A percentile compares a stretch with the other conserved stretches of the same genome.
These are phyloP conservation scores for Phaeomoniella chlamydospora DNA, from an alignment of 2,329 filamentous ascomycete genomes.

Conservation along the genomic window DNA sequence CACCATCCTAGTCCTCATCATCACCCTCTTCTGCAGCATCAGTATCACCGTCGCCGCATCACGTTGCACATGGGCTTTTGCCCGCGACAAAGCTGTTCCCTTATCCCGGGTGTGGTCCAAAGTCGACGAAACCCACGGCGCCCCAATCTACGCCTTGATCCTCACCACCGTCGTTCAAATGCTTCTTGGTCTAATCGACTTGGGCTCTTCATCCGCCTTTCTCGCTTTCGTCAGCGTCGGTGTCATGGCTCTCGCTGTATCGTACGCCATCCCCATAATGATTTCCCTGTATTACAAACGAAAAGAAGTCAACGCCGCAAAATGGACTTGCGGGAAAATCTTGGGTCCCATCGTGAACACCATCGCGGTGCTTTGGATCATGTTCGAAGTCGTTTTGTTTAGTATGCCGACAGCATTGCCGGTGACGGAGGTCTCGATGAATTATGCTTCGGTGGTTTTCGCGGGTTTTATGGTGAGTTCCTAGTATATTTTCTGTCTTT, in stretches of 20 bases:
- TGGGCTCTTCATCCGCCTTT: slow-evolving; percentile 32
- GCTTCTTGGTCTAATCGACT: slow-evolving; percentile 34
- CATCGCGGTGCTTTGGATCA: slow-evolving; percentile 35
- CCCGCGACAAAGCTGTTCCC: slow-evolving; percentile 24
- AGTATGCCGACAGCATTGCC: slow-evolving; percentile 38
- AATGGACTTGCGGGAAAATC: slow-evolving; percentile 22
- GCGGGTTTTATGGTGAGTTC: slow-evolving; percentile 27
- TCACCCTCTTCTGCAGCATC: slow-evolving; percentile 36
- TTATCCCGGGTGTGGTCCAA: slow-evolving; percentile 11
- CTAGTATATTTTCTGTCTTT: no score
- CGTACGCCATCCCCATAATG: slow-evolving; percentile 41
- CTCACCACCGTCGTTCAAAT: slow-evolving; percentile 31
- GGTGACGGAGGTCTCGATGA: slow-evolving; percentile 37
- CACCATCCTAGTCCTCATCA: slow-evolving; percentile 33
- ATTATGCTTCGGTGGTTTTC: slow-evolving; percentile 45
- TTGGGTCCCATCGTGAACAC: slow-evolving; percentile 31
- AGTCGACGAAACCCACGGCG: slow-evolving; percentile 19
- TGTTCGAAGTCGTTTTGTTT: slow-evolving; percentile 39
- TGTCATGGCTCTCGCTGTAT: slow-evolving; percentile 40
- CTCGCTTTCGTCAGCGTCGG: slow-evolving; percentile 38
- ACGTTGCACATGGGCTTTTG: slow-evolving; percentile 26
- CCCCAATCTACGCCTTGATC: slow-evolving; percentile 26
- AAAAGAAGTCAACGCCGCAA: slow-evolving; percentile 30
- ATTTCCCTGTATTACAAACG: slow-evolving; percentile 34
- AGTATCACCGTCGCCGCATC: slow-evolving; percentile 17